Conservation (phyloP, 169 alveolate genomes). For the Toxoplasma gondii region DNA sequence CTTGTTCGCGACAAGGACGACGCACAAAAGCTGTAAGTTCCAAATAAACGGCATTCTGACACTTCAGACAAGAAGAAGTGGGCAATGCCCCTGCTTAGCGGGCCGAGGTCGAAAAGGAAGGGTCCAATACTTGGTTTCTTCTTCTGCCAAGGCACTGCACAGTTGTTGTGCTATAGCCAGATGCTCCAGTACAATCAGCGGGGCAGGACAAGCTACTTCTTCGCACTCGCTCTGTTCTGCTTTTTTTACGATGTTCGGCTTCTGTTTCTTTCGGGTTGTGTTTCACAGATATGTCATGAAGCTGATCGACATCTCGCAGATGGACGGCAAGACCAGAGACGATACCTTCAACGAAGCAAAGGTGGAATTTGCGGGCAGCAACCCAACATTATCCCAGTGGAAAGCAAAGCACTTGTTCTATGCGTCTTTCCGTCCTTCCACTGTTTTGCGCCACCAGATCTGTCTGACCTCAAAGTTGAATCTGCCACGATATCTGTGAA, state of each 20-base stretch:
- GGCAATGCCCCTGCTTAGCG: neutral
- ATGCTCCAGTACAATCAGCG: neutral
- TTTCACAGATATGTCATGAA: constrained; percentile 80
- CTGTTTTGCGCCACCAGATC: neutral
- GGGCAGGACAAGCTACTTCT: no score
- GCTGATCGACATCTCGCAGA: constrained; percentile 84
- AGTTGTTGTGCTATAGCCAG: neutral
- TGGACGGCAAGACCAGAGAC: constrained; percentile 81
- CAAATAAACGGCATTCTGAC: neutral
- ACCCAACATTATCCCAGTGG: neutral
- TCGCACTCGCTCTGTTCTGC: no score
- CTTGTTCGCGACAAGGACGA: constrained; percentile 61
- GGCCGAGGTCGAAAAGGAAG: neutral
- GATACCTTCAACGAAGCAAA: constrained; percentile 88
- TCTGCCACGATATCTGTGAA: no score
- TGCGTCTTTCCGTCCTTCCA: neutral
- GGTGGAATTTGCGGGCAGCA: constrained; percentile 77
- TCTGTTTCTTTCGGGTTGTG: neutral
- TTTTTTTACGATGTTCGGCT: no score
- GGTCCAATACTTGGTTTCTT: neutral
- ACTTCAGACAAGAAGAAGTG: neutral
- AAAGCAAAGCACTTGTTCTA: neutral
- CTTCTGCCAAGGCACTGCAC: neutral
- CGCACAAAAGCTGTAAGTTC: constrained; percentile 22
- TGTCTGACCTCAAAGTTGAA: no score